These are phyloP conservation scores for Nakazawaea populi DNA, from an alignment of 805 yeast species.

Conservation along the genomic window DNA sequence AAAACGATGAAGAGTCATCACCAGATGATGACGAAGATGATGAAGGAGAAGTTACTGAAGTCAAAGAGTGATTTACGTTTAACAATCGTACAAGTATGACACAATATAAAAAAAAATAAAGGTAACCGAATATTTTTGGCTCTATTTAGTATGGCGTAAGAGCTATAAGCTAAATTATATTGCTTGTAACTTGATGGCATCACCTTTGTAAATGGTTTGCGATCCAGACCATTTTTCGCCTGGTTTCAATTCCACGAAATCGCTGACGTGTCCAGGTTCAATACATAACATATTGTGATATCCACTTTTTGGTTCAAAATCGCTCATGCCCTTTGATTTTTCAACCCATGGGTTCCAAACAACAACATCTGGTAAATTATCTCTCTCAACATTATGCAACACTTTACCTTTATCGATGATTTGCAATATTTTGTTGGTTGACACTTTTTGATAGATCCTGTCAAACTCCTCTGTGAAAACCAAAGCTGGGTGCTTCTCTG, in stretches of 20 bases:
- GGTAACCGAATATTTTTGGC: too few relatives aligned
- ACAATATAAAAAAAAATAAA: too few relatives aligned
- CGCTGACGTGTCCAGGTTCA: conserved; percentile 86
- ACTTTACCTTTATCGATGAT: conserved; percentile 70
- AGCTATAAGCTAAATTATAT: conserved; percentile 18
- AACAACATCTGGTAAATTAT: conserved; percentile 57
- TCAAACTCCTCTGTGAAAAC: conserved; percentile 77
- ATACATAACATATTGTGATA: conserved; percentile 86
- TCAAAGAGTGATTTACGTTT: conserved; percentile 20
- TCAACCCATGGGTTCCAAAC: conserved; percentile 98
- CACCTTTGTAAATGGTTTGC: conserved; percentile 54
- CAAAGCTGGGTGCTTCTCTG: conserved; percentile 70
- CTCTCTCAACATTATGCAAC: conserved; percentile 58
- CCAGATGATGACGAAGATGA: conserved; percentile 14
- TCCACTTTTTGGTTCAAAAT: conserved; percentile 83
- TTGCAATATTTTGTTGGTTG: conserved; percentile 49
- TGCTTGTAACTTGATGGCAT: conserved; percentile 57
- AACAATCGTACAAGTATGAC: too few relatives aligned
- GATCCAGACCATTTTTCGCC: conserved; percentile 73
- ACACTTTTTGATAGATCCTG: conserved; percentile 68
- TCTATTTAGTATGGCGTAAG: too few relatives aligned
- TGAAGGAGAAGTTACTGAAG: conserved; percentile 22
- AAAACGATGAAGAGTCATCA: conserved; percentile 17
- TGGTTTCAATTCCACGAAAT: conserved; percentile 57
- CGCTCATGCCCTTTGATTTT: conserved; percentile 78